Percentiles rank a stretch among this genome's conserved stretches.
Conservation (phyloP, 139 green algal genomes). For the Nannochloris sp. region DNA sequence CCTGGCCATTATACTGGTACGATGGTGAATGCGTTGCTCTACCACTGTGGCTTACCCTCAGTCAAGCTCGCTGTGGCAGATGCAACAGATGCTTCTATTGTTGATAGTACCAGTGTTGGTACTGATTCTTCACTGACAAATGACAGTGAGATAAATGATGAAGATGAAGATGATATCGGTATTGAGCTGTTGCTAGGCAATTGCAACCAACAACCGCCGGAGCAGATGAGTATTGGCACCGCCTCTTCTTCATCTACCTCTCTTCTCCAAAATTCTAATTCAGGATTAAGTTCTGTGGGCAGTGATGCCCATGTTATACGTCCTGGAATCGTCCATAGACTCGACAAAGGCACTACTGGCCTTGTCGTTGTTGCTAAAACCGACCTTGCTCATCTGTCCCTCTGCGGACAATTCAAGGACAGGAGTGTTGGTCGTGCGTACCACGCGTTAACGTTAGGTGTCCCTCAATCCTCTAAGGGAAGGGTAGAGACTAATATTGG, state of each 20-base stretch:
- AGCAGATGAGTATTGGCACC: neutral
- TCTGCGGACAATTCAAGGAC: constrained; percentile 73
- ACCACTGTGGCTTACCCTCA: constrained; percentile 71
- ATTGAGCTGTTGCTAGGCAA: neutral
- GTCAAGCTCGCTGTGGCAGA: constrained; percentile 4
- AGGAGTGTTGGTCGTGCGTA: constrained; percentile 69
- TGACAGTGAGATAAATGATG: neutral
- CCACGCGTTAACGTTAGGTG: constrained; percentile 48
- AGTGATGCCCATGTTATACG: constrained; percentile 41
- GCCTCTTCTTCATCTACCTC: neutral
- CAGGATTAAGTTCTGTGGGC: too few species aligned
- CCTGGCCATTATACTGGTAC: constrained; percentile 75
- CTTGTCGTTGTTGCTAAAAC: constrained; percentile 92
- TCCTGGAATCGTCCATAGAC: constrained; percentile 94
- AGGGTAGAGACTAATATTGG: constrained; percentile 67
- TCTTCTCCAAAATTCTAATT: neutral
- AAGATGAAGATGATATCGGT: neutral
- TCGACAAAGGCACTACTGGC: constrained; percentile 90
- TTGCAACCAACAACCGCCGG: too few species aligned
- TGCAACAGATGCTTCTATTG: neutral
- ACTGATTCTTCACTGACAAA: neutral
- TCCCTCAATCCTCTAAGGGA: constrained; percentile 24
- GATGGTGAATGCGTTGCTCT: constrained; percentile 95
- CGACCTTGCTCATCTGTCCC: constrained; percentile 13
- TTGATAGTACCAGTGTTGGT: neutral